Evolutionary conservation across 140 eudicot species (phyloP), one percentile per base, ranked within the genome.

Genomic region (Senecio squalidus): DNA sequence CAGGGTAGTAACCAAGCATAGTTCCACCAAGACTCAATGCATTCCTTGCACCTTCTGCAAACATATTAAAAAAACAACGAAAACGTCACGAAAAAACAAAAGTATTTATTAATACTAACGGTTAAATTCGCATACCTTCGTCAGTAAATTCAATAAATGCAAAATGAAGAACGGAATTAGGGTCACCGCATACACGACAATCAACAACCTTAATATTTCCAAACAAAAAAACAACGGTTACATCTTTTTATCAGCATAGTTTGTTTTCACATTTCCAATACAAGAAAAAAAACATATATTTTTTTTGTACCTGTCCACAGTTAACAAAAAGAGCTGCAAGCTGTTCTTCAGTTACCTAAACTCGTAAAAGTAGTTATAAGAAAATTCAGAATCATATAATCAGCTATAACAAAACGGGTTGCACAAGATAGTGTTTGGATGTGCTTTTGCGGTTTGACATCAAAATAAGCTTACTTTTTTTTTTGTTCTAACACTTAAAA

Each of bases 121-220:
- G 64, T 34, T 55, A 24, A 17, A 36, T 16, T 14, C 25, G 46
- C 74, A 21, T 69, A 84, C 86, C 84, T 62, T 72, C 84, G 49
- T 78, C 81, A 59, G 89, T 85, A 54, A 85, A 78, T 55, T 85
- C 89, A 49, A 85, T 29, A 28, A 81, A 85, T n/a, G 95, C 95
- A 71, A 85, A 85, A 57, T 78, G 86, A 54, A 85, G 89, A 13
- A 81, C 78, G n/a, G 90, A 85, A 69, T 70, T 85, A 8, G 89
- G 86, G 55, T 82, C 85, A 45, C 88, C 94, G 40, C 85, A 84
- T 47, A 84, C 78, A 65, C 88, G 88, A 49, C 94, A 84, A 45
- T 84, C 84, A 44, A 80, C 88, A 55, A 84, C 94, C 88, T 80
- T 14, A 21, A 27, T 0, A 7, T 18, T 26, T 25, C 36, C 31